phyloP scores from a whole-genome alignment of 768 basidiomycete species.

The Fistulinella prunicolor region DNA sequence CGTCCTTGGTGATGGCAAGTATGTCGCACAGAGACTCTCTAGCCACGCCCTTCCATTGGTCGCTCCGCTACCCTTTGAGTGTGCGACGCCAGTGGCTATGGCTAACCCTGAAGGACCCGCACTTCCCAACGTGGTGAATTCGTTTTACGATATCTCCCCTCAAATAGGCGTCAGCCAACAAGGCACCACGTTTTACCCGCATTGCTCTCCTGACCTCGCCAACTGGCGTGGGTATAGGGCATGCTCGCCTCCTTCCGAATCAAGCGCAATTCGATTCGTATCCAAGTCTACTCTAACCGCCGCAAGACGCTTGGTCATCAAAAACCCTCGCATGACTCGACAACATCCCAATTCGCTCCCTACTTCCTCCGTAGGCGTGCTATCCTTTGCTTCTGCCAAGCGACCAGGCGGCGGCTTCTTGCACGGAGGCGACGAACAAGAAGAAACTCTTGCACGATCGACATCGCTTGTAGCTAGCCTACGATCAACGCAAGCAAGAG shows the following conservation, averaged over 20 bases:
- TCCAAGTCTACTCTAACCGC: conserved; percentile 32
- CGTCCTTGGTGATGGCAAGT: conserved; percentile 41
- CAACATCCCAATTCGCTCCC: conserved; percentile 17
- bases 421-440: conserved; percentile 46
- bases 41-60: conserved; percentile 3
- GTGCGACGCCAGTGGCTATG: conserved; percentile 6
- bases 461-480: conserved; percentile 42
- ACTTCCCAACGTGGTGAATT: background rate
- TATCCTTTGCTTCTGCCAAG: conserved; percentile 44
- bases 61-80: conserved; percentile 17
- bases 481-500: conserved; percentile 28
- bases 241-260: background rate
- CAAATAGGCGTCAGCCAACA: conserved; percentile 36
- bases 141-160: conserved; percentile 34
- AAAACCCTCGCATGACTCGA: conserved; percentile 11
- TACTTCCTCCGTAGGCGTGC: conserved; percentile 35
- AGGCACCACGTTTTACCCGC: conserved; percentile 40
- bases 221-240: conserved; percentile 30
- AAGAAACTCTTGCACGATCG: conserved; percentile 40
- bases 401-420: conserved; percentile 44
- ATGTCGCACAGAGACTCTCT: conserved; percentile 30
- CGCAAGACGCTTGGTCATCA: conserved; percentile 26
- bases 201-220: conserved; percentile 35
- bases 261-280: conserved; percentile 30
- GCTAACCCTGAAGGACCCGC: conserved; percentile 4